These are phyloP conservation scores for Citrullus amarus DNA, from an alignment of 306 rosid species.

Conservation along the genomic window DNA sequence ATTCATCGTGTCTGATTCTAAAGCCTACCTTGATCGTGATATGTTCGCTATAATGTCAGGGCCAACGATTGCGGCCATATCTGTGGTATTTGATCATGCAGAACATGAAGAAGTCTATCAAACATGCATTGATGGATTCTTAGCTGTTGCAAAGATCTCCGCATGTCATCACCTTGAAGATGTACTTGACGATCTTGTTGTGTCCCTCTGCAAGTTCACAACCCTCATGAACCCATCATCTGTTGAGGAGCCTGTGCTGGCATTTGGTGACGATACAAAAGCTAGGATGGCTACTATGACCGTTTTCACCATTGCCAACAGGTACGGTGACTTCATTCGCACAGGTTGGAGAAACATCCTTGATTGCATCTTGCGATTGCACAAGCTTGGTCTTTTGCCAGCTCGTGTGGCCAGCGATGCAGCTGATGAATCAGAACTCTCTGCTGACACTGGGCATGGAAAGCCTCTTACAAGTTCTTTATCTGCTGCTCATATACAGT, in stretches of 20 bases:
- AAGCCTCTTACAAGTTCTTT: slow-evolving; percentile 66
- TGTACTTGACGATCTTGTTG: slow-evolving; percentile 94
- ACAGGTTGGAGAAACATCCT: slow-evolving; percentile 97
- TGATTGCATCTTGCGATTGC: slow-evolving; percentile 85
- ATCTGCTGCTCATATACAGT: slow-evolving; percentile 65
- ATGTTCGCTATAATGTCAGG: slow-evolving; percentile 98
- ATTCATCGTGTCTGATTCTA: slow-evolving; percentile 76
- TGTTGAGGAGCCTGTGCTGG: slow-evolving; percentile 82
- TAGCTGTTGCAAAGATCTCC: slow-evolving; percentile 90
- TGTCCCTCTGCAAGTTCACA: slow-evolving; percentile 94
- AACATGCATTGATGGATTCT: slow-evolving; percentile 90
- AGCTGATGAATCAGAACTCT: slow-evolving; percentile 76
- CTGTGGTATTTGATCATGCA: slow-evolving; percentile 96
- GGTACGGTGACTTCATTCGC: slow-evolving; percentile 89
- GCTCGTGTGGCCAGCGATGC: slow-evolving; percentile 97
- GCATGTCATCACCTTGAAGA: slow-evolving; percentile 99
- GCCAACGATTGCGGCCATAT: slow-evolving; percentile 96
- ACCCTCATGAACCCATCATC: slow-evolving; percentile 78
- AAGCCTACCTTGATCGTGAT: slow-evolving; percentile 82
- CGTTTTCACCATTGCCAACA: slow-evolving; percentile 86
- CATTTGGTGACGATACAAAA: slow-evolving; percentile 90
- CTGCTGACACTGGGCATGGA: slow-evolving; percentile 66
- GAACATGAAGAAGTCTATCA: slow-evolving; percentile 91
- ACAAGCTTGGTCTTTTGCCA: slow-evolving; percentile 96
- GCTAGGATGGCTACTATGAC: slow-evolving; percentile 95